Evolutionary conservation across 2,329 filamentous ascomycete species (phyloP), one percentile per base, ranked within the genome.

Genomic region (Teratosphaeria viscida): DNA sequence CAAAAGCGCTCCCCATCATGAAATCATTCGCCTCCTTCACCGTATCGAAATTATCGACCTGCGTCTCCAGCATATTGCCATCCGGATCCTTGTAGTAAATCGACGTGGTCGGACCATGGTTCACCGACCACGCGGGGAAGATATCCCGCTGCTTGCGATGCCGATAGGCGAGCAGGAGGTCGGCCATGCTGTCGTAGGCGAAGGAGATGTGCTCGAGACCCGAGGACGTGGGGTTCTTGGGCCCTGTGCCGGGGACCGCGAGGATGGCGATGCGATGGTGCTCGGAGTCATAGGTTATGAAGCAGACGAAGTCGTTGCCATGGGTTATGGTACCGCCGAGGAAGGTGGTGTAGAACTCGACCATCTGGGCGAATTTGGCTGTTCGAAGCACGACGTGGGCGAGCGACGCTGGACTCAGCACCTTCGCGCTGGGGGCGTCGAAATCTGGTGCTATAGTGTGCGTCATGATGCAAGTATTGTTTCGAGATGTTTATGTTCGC

Each of bases 1-100:
- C 61, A 59, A 78, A 78, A 10, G 66, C 66, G 1, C 68, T 56
- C 0, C 65, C 59, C 26, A 14, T 54, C 76, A 82, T 78, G 62
- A 72, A 80, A 10, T 60, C 67, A 0, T 62, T 72, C 0, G 75
- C 73, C 37, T 77, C 77, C 26, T 70, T 66, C 1, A 52, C 27
- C 16, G 57, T 61, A 26, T 62, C 62, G 35, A 65, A 68, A 59
- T 66, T 66, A 35, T 68, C 64, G 32, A 65, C 66, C 56, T 66
- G 64, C 12, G 60, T 60, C 54, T 66, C 64, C 35, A 66, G 54
- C 55, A 27, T 26, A 39, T 59, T 59, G 4, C 66, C 66, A 32
- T 69, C 66, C 2, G 66, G 65, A 57, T 69, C 67, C 1, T 57
- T 43, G 52, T 68, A 68, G 54, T 69, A 69, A 12, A 68, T 62